phyloP scores from a whole-genome alignment of 2,329 filamentous ascomycete species.

The Blumeria hordei region DNA sequence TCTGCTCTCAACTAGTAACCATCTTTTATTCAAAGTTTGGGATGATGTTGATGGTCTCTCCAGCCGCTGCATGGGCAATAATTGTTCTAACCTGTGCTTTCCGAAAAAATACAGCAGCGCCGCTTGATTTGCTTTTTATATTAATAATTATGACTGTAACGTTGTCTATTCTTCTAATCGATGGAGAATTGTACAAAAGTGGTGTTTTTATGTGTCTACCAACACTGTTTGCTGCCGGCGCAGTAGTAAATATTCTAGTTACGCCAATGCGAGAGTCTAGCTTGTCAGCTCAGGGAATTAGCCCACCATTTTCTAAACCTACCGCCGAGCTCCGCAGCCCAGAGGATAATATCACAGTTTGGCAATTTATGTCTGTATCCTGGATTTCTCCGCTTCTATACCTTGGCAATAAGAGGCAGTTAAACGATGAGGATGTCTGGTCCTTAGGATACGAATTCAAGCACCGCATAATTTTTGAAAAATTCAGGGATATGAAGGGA shows the following conservation, averaged over 20 bases:
- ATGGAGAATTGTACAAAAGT: conserved; percentile 9
- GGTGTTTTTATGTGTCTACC: conserved; percentile 11
- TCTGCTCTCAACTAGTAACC: conserved; percentile 15
- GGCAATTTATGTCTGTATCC: conserved; percentile 65
- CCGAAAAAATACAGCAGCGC: conserved; percentile 8
- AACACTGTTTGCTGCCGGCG: conserved; percentile 20
- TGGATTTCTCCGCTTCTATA: conserved; percentile 60
- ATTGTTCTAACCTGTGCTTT: conserved; percentile 7
- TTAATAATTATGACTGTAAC: conserved; percentile 8
- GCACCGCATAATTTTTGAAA: conserved; percentile 46
- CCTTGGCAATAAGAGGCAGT: conserved; percentile 35
- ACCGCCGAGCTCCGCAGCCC: conserved; percentile 40
- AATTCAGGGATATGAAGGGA: conserved; percentile 49
- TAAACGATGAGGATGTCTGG: conserved; percentile 68
- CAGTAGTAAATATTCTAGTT: conserved; percentile 28
- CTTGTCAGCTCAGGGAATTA: conserved; percentile 30
- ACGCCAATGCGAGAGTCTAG: conserved; percentile 42
- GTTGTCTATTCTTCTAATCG: conserved; percentile 8
- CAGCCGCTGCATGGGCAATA: conserved; percentile 10
- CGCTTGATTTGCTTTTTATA: conserved; percentile 8
- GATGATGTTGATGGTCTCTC: conserved; percentile 16
- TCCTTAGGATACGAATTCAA: conserved; percentile 58
- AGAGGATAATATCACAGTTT: conserved; percentile 56
- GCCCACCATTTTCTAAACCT: conserved; percentile 28
- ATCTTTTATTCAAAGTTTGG: conserved; percentile 15